phyloP scores from a whole-genome alignment of 805 yeast genomes.

The Metschnikowia cubensis region DNA sequence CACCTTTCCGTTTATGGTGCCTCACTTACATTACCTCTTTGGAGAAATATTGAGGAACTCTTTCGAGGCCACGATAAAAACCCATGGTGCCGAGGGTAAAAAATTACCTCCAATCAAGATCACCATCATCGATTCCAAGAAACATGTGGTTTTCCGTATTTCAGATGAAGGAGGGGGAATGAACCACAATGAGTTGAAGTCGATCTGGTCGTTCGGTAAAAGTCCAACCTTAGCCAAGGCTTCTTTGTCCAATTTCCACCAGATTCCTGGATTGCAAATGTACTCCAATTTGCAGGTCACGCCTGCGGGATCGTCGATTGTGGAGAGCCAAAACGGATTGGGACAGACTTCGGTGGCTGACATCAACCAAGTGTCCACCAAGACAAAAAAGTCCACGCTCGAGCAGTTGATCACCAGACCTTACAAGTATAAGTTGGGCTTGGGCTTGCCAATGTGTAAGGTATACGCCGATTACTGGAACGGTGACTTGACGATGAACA shows the following conservation, averaged over 20 bases:
- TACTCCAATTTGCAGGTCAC: constrained; percentile 42
- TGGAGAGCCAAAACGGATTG: constrained; percentile 23
- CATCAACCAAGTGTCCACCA: constrained; percentile 26
- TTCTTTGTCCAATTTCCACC: constrained; percentile 63
- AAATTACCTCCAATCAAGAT: constrained; percentile 74
- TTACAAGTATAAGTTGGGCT: constrained; percentile 69
- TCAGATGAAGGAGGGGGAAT: constrained; percentile 93
- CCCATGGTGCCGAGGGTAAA: constrained; percentile 24
- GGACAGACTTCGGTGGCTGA: constrained; percentile 43
- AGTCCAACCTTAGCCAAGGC: constrained; percentile 54
- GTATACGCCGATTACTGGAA: constrained; percentile 97
- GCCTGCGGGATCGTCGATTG: constrained; percentile 36
- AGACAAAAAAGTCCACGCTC: constrained; percentile 49
- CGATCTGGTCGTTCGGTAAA: constrained; percentile 87
- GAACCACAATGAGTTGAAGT: constrained; percentile 49
- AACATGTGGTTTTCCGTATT: constrained; percentile 68
- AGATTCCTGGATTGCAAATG: constrained; percentile 57
- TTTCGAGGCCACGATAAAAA: constrained; percentile 69
- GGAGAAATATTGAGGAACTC: constrained; percentile 88
- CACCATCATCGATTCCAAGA: constrained; percentile 62
- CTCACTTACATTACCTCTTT: constrained; percentile 80
- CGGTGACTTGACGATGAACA: constrained; percentile 77
- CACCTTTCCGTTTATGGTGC: constrained; percentile 75
- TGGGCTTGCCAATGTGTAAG: constrained; percentile 89
- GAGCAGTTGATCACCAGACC: constrained; percentile 67